Base-by-base conservation (phyloP, 1,139 yeast species). In the Sugiyamaella xylanicola region DNA sequence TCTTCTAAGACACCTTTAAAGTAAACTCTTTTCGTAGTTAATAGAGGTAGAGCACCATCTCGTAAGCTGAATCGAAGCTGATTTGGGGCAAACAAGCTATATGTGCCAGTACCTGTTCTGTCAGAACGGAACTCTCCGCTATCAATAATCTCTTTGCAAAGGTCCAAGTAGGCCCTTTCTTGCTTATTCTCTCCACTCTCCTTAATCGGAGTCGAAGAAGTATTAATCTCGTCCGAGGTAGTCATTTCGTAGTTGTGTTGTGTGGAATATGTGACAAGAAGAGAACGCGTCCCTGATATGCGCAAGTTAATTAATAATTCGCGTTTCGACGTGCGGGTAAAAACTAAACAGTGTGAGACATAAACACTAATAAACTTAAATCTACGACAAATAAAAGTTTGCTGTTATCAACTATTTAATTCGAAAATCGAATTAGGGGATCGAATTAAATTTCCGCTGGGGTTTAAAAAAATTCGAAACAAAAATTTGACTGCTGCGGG, bases 91-190 rank as follows among this genome's bases (percentile, higher is more conserved):
- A 93, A 93, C 15, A 93, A 64, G 37, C 96, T 85, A 61, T 75
- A 77, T 1, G 99, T 95, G 9, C 99, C 99, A 0, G 99, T 93
- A 0, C 99, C 99, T 0, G 99, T 93, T 68, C 99, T 79, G 69
- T 93, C 99, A 4, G 95, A 91, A 59, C 99, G 84, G 64, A 80
- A 80, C 69, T 93, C 98, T 39, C 99, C 99, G 61, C 87, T 83
- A 2, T 80, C 77, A 32, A 93, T 84, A 69, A 95, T 93, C 11
- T 81, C 76, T 57, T 77, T 74, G 70, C 98, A 90, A 50, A 93
- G 80, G 62, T 89, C 92, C 39, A 93, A 81, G 69, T 93, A 93
- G 13, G 91, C 92, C 65, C 84, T 86, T 72, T 93, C 99, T 61
- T 88, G 92, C 1, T 56, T 32, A 63, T 40, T 48, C 17, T 29